Conservation (phyloP, 106 monocot species). For the Vanilla planifolia region DNA sequence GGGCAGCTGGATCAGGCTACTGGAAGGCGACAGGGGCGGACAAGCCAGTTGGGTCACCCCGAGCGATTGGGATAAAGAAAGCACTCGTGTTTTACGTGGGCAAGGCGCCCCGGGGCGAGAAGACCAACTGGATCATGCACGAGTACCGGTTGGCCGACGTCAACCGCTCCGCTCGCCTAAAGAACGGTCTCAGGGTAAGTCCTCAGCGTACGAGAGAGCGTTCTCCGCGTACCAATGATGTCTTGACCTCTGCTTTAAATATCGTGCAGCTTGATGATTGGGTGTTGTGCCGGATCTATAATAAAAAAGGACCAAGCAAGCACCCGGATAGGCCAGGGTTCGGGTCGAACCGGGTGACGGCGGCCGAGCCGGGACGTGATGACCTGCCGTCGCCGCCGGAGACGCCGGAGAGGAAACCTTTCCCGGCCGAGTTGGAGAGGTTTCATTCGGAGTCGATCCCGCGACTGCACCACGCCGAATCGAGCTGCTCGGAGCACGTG, state of each 20-base stretch:
- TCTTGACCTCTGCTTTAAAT: neutral
- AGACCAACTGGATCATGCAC: constrained; percentile 95
- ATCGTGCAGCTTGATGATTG: constrained; percentile 69
- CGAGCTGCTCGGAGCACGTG: constrained; percentile 77
- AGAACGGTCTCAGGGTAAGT: constrained; percentile 63
- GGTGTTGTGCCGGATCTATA: constrained; percentile 87
- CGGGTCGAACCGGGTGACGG: no score
- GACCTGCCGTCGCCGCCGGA: constrained; percentile 3
- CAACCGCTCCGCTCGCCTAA: constrained; percentile 45
- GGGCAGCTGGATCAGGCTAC: constrained; percentile 80
- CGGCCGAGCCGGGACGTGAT: constrained; percentile 3
- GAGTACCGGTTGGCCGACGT: constrained; percentile 81
- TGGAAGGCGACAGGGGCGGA: constrained; percentile 94
- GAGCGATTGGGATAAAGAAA: constrained; percentile 73
- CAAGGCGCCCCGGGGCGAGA: constrained; percentile 78
- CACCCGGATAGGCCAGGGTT: constrained; percentile 12
- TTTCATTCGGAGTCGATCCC: constrained; percentile 59
- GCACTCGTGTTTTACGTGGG: constrained; percentile 80
- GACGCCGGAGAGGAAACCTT: constrained; percentile 22
- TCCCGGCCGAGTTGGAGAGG: neutral
- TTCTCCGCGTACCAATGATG: neutral
- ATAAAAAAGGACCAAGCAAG: constrained; percentile 58
- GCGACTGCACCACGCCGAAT: constrained; percentile 51
- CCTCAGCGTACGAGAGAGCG: neutral
- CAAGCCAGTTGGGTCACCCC: constrained; percentile 62